phyloP scores from a whole-genome alignment of 2,329 filamentous ascomycete genomes.

The Sarocladium strictum region DNA sequence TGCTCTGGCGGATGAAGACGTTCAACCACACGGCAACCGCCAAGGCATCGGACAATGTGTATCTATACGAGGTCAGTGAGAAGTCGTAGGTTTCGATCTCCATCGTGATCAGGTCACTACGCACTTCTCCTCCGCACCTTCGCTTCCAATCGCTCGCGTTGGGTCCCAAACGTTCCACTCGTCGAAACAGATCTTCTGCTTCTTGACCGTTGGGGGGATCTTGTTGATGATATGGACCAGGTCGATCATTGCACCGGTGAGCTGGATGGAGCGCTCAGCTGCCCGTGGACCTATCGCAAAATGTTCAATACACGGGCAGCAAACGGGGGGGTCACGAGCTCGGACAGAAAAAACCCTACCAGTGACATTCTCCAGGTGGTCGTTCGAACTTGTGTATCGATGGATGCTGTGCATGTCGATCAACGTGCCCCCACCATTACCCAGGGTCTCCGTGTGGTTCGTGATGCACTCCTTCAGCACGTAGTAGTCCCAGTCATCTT shows the following conservation, averaged over 20 bases:
- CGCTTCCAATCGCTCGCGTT: conserved; percentile 60
- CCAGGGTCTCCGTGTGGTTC: conserved; percentile 26
- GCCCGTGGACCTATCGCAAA: conserved; percentile 49
- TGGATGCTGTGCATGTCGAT: conserved; percentile 81
- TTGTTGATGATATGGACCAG: conserved; percentile 65
- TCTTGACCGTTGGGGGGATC: conserved; percentile 51
- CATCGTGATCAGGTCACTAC: no score
- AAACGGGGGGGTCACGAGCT: neutral
- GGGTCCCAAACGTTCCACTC: conserved; percentile 85
- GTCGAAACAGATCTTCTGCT: conserved; percentile 72
- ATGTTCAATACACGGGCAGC: neutral
- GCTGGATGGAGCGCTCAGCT: conserved; percentile 69
- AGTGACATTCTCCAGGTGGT: conserved; percentile 45
- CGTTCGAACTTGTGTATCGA: conserved; percentile 61
- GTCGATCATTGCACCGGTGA: conserved; percentile 63
- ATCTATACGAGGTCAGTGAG: conserved; percentile 24
- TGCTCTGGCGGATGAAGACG: conserved; percentile 67
- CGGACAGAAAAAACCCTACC: conserved; percentile 10
- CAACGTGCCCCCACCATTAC: conserved; percentile 29
- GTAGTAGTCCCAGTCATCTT: conserved; percentile 65
- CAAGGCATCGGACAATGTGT: conserved; percentile 69
- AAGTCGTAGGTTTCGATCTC: neutral
- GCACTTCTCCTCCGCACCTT: conserved; percentile 63
- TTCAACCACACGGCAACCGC: conserved; percentile 73
- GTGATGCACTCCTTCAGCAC: conserved; percentile 63